These are phyloP conservation scores for Pseudomassariella vexata DNA, from an alignment of 2,329 filamentous ascomycete genomes.

Conservation along the genomic window DNA sequence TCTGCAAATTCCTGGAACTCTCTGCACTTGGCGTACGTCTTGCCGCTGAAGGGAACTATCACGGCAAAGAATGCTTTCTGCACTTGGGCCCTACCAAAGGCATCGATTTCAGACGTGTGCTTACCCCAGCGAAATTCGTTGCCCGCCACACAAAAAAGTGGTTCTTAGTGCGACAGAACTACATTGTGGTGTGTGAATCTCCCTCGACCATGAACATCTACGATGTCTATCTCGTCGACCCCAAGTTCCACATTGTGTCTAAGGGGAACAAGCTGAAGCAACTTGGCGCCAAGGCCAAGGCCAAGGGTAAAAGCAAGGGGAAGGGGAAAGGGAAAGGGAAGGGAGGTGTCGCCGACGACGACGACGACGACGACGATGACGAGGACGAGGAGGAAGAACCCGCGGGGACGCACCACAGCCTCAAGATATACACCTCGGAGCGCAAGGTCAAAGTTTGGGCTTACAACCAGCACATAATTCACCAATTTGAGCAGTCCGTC, in stretches of 20 bases:
- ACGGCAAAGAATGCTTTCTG: slow-evolving; percentile 93
- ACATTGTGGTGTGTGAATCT: slow-evolving; percentile 96
- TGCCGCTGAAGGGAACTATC: slow-evolving; percentile 91
- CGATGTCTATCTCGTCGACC: slow-evolving; percentile 95
- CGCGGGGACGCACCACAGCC: slow-evolving; percentile 64
- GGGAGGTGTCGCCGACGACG: slow-evolving; percentile 17
- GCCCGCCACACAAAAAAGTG: slow-evolving; percentile 86
- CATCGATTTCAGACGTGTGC: slow-evolving; percentile 74
- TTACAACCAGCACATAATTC: slow-evolving; percentile 80
- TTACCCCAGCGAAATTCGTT: slow-evolving; percentile 74
- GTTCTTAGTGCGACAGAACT: slow-evolving; percentile 97
- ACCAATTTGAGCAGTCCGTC: slow-evolving; percentile 93
- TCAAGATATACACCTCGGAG: slow-evolving; percentile 87
- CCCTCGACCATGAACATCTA: slow-evolving; percentile 98
- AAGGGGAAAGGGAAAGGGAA: slow-evolving; percentile 20
- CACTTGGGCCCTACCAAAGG: slow-evolving; percentile 90
- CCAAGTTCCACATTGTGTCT: slow-evolving; percentile 75
- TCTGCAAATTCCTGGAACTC: slow-evolving; percentile 93
- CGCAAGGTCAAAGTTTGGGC: slow-evolving; percentile 87
- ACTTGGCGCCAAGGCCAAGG: slow-evolving; percentile 53
- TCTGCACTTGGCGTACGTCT: slow-evolving; percentile 90
- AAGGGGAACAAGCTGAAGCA: slow-evolving; percentile 56
- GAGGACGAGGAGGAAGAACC: slow-evolving; percentile 11
- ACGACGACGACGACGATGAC: slow-evolving; percentile 28
- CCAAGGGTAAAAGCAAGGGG: slow-evolving; percentile 42